Base-by-base conservation (phyloP, 371 early-diverging fungal species). In the Zancudomyces culisetae region DNA sequence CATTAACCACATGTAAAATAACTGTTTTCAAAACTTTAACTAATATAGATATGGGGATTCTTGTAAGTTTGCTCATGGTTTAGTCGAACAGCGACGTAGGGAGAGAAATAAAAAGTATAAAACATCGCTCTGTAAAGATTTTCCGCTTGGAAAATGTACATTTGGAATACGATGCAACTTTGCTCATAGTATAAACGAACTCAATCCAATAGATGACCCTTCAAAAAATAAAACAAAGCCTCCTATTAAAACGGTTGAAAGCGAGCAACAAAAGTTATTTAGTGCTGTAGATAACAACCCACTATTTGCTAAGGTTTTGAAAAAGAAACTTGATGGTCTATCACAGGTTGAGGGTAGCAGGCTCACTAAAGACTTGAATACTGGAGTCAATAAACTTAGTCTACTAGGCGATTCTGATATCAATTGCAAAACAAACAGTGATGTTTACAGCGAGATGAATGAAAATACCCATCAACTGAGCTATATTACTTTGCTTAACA, bases 21-120 rank as follows among this genome's bases (percentile, higher is more conserved):
- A n/a, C n/a, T n/a, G n/a, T n/a, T n/a, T n/a, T n/a, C n/a, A n/a
- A n/a, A n/a, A n/a, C n/a, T n/a, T n/a, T n/a, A n/a, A n/a, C n/a
- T n/a, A n/a, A n/a, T n/a, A n/a, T n/a, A 35, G 35, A 15, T 65
- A 65, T 28, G 67, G 67, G 43, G 49, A 57, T 29, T 47, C 58
- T 29, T 66, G 67, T 62, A 66, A 67, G 56, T 66, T 66, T 59
- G 67, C 67, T 19, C 67, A 66, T 15, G 67, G 67, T 10, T 42
- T 59, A 42, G 49, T 28, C 29, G 67, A 66, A 50, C 68, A 61
- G 42, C 49, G 62, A n/a, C 46, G 56, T 50, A 55, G 67, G 19
- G 55, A 56, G 27, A 51, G 67, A 24, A 60, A 67, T 23, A 55
- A 60, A 51, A 67, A 60, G 56, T 67, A 67, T 55, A 62, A 68